Evolutionary conservation across 305 asterid genomes (phyloP), one percentile per base, ranked within the genome.

Genomic region (Fraxinus floribunda): DNA sequence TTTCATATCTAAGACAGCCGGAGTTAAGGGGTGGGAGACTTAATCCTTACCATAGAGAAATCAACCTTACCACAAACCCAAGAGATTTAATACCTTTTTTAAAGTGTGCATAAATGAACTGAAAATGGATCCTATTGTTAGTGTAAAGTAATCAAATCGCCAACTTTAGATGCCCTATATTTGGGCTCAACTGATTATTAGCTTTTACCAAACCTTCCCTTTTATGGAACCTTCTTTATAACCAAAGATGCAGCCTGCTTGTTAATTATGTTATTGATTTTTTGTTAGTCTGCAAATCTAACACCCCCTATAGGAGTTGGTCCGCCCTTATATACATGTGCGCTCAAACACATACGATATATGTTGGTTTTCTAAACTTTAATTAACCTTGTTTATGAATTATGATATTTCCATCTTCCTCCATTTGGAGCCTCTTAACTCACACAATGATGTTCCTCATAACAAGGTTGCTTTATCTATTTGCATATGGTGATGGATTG

Each of bases 191-290:
- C 38, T 13, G 71, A 38, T 55, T 0, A 75, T 80, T 73, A 57
- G 29, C 62, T 79, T 74, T 79, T 75, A 20, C 39, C 22, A 34
- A 22, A 39, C 24, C 83, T 71, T 76, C 57, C 78, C 41, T 75
- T 34, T 76, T 10, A 15, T 22, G 72, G 76, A 34, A 72, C 73
- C 24, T 24, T 76, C 41, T 36, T n/a, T 82, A 30, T 29, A 30
- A 18, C 75, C 8, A 68, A 68, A 68, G n/a, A 68, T 68, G 72
- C 34, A 64, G 72, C 35, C 72, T 3, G n/a, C 34, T 64, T 64
- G 32, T 8, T 24, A 22, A 64, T 8, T 8, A 38, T 79, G 30
- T 29, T 78, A 44, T 79, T 15, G 22, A 16, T 16, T 22, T 2
- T n/a, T 20, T 46, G 36, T 6, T 57, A 66, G 81, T 62, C 70